A percentile compares a stretch with the other conserved stretches of the same genome.
phyloP scores from a whole-genome alignment of 192 early-diverging fungal genomes.

The Dissophora globulifera region DNA sequence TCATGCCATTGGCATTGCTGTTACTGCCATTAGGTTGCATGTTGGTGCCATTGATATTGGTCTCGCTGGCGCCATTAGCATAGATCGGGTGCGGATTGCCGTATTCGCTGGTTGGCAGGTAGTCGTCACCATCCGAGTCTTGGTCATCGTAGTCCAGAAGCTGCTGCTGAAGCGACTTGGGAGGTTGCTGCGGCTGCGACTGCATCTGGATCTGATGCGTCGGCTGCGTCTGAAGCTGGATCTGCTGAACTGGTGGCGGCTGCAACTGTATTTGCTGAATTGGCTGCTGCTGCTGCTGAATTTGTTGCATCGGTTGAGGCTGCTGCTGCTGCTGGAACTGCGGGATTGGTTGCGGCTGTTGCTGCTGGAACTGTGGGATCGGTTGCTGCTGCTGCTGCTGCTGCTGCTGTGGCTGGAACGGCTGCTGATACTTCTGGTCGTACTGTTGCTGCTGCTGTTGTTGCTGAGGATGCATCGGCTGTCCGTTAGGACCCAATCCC shows the following conservation, averaged over 20 bases:
- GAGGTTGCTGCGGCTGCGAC: constrained; percentile 12
- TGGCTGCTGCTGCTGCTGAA: constrained; percentile 14
- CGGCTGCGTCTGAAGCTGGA: constrained; percentile 26
- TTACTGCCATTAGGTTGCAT: not conserved
- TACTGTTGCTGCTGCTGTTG: constrained; percentile 33
- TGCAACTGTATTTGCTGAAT: too few relatives aligned
- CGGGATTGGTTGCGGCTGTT: constrained; percentile 7
- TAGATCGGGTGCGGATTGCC: not conserved
- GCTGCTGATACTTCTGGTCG: constrained; percentile 25
- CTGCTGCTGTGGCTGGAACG: constrained; percentile 17
- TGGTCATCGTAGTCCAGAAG: constrained; percentile 43
- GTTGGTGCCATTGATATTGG: constrained; percentile 4
- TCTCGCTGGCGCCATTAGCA: constrained; percentile 1
- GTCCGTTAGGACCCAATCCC: constrained; percentile 34
- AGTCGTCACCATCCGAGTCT: constrained; percentile 45
- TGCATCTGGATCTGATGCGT: constrained; percentile 18
- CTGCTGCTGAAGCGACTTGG: constrained; percentile 12
- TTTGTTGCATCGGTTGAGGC: too few relatives aligned
- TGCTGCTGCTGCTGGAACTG: constrained; percentile 9
- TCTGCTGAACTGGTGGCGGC: too few relatives aligned
- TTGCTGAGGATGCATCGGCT: constrained; percentile 37
- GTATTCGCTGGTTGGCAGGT: constrained; percentile 18
- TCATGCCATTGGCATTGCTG: constrained; percentile 9
- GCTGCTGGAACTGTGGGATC: constrained; percentile 16
- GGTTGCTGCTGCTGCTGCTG: constrained; percentile 25